phyloP scores from a whole-genome alignment of 2,329 filamentous ascomycete species.

The Paracoccidioides brasiliensis region DNA sequence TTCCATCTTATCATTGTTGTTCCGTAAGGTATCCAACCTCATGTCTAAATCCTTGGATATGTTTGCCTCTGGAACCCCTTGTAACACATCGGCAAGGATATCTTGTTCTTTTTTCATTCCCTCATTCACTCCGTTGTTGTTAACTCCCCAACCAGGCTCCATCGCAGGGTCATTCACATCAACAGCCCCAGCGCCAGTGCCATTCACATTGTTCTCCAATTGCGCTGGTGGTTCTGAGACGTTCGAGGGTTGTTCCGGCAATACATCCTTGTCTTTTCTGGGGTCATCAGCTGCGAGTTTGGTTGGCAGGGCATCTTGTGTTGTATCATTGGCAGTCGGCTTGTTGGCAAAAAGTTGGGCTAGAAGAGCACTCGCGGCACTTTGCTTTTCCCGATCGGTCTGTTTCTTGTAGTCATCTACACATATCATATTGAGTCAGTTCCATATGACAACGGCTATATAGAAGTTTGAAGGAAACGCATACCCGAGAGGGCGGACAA shows the following conservation, averaged over 20 bases:
- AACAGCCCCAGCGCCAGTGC: too few species aligned
- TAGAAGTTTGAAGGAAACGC: neutral
- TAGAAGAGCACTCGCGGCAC: constrained; percentile 29
- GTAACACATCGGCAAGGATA: neutral
- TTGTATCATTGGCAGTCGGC: constrained; percentile 7
- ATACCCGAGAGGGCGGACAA: constrained; percentile 16
- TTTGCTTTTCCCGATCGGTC: constrained; percentile 25
- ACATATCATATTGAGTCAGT: constrained; percentile 3
- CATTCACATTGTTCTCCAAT: neutral
- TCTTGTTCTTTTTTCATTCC: neutral
- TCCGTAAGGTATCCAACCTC: neutral
- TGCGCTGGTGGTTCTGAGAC: constrained; percentile 14
- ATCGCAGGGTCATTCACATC: neutral
- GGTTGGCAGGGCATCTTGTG: neutral
- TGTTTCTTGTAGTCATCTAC: constrained; percentile 17
- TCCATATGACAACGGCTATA: neutral
- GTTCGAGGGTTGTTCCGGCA: neutral
- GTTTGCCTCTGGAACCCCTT: neutral
- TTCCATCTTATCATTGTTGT: neutral
- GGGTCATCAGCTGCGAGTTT: neutral
- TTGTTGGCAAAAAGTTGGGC: constrained; percentile 30
- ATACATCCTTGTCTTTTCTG: neutral
- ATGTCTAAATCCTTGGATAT: neutral
- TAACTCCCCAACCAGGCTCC: neutral
- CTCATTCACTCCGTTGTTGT: neutral